Conservation (phyloP, 768 basidiomycete species). For the Kwoniella heveanensis region DNA sequence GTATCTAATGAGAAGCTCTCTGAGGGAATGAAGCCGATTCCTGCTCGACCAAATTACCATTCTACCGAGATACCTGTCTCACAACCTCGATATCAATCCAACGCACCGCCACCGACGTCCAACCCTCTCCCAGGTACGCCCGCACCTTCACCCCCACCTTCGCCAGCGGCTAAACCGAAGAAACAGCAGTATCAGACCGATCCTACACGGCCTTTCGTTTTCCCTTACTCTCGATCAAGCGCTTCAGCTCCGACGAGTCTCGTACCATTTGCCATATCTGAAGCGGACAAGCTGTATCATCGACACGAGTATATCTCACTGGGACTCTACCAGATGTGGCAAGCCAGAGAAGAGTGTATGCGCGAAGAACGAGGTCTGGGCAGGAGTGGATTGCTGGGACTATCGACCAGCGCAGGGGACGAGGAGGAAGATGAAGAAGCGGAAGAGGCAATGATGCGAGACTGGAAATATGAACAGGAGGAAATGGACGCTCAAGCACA, state of each 20-base stretch:
- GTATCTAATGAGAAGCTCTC: conserved; percentile 66
- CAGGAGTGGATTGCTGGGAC: conserved; percentile 50
- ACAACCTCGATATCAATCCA: conserved; percentile 12
- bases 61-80: conserved; percentile 58
- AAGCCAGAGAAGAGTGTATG: conserved; percentile 92
- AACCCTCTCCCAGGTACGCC: conserved; percentile 70
- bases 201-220: conserved; percentile 86
- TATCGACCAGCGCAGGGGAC: conserved; percentile 28
- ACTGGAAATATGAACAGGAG: conserved; percentile 62
- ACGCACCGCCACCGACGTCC: conserved; percentile 15
- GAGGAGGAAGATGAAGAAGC: conserved; percentile 46
- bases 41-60: conserved; percentile 90
- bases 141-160: conserved; percentile 76
- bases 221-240: conserved; percentile 80
- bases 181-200: conserved; percentile 99
- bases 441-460: conserved; percentile 48
- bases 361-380: conserved; percentile 89
- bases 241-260: conserved; percentile 64
- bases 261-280: conserved; percentile 95
- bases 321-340: conserved; percentile 90
- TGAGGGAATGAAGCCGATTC: conserved; percentile 88
- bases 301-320: conserved; percentile 88
- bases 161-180: conserved; percentile 74
- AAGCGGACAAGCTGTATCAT: conserved; percentile 87
- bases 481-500: conserved; percentile 61